Evolutionary conservation across 2,329 filamentous ascomycete genomes (phyloP).

Genomic region (Fusarium sp.): DNA sequence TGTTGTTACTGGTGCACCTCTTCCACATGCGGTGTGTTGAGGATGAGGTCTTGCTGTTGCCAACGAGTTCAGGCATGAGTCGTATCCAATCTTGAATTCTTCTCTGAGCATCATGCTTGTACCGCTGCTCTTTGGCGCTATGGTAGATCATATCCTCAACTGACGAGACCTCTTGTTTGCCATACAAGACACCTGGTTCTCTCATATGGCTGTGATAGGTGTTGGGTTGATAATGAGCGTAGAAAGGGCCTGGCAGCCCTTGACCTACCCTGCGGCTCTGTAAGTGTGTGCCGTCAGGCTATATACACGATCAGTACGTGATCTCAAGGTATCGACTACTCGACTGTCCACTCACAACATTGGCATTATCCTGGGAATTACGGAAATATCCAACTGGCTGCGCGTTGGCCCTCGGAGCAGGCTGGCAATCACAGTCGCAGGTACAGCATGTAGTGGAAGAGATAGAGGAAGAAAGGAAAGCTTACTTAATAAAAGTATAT

Average conservation of each 20-base stretch:
- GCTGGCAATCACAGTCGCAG: conserved; percentile 12
- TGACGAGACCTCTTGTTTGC: neutral
- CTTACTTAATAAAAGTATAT: too few relatives aligned
- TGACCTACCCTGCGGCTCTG: neutral
- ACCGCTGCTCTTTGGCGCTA: conserved; percentile 12
- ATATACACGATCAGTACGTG: neutral
- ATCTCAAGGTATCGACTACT: neutral
- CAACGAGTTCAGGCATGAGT: conserved; percentile 17
- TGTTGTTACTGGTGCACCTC: neutral
- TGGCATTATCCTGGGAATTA: neutral
- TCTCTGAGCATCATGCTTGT: conserved; percentile 18
- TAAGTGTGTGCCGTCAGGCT: neutral
- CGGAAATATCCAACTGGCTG: neutral
- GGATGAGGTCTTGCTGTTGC: neutral
- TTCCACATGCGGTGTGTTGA: neutral
- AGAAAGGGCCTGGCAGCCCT: neutral
- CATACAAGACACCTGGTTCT: neutral
- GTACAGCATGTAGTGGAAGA: neutral
- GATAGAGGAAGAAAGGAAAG: neutral
- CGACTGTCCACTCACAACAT: neutral
- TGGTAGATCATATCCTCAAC: conserved; percentile 21
- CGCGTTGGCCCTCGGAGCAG: neutral
- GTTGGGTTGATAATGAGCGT: neutral
- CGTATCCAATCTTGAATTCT: conserved; percentile 26
- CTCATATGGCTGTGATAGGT: neutral